Evolutionary conservation across 371 early-diverging fungal species (phyloP).

Genomic region (Mucor velutinosus): DNA sequence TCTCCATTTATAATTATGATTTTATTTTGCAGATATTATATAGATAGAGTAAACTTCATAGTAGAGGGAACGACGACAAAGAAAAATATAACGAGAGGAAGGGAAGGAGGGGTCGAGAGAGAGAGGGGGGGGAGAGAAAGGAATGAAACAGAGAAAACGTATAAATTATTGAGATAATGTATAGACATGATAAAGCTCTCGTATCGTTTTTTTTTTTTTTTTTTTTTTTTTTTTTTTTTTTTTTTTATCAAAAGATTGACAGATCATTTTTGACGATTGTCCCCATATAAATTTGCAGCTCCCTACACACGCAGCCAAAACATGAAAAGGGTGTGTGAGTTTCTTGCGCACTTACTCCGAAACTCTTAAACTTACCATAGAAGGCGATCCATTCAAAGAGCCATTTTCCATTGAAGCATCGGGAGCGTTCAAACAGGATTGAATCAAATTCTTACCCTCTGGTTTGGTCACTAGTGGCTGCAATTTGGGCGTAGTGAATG

Average conservation of each 20-base stretch:
- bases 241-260: neutral
- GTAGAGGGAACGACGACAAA: neutral
- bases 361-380: conserved; percentile 10
- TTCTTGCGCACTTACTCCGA: neutral
- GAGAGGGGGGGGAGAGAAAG: neutral
- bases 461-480: conserved; percentile 92
- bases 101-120: too few relatives aligned
- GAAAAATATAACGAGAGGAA: too few relatives aligned
- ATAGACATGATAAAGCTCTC: conserved; percentile 1
- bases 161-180: neutral
- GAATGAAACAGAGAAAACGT: neutral
- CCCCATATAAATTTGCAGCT: conserved; percentile 1
- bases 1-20: neutral
- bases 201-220: too few relatives aligned
- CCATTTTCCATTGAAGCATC: conserved; percentile 74
- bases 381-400: conserved; percentile 25
- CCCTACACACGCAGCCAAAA: neutral
- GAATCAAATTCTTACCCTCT: conserved; percentile 91
- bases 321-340: conserved; percentile 8
- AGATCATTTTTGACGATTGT: conserved; percentile 1
- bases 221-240: too few relatives aligned
- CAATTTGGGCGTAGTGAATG: conserved; percentile 95
- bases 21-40: neutral
- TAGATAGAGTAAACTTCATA: neutral
- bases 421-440: conserved; percentile 87